A percentile compares a stretch with the other conserved stretches of the same genome.
phyloP scores from a whole-genome alignment of 164 flowering plant genomes.

The Dillenia turbinata region DNA sequence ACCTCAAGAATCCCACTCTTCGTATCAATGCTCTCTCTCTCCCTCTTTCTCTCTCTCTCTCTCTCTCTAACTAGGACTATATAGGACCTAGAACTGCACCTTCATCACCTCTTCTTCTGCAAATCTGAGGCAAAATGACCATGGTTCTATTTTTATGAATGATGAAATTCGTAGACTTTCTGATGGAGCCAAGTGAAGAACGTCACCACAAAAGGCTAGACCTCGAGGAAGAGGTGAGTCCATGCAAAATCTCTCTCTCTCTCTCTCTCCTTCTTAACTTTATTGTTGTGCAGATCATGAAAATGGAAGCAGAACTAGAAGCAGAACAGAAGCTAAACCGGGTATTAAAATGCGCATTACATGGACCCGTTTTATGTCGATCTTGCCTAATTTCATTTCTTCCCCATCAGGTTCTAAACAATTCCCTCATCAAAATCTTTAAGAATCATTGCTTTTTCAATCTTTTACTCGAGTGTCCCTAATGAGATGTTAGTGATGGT shows the following conservation, averaged over 20 bases:
- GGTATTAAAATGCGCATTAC: slow-evolving; percentile 46
- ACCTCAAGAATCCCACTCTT: too few species aligned
- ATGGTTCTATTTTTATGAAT: background rate
- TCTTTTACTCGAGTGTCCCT: too few species aligned
- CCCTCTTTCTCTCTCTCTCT: too few species aligned
- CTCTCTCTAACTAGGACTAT: too few species aligned
- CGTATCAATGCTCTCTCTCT: too few species aligned
- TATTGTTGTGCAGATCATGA: slow-evolving; percentile 40
- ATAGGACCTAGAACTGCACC: too few species aligned
- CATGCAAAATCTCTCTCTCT: background rate
- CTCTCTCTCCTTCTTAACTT: background rate
- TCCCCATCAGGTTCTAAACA: slow-evolving; percentile 47
- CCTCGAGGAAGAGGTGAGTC: slow-evolving; percentile 61
- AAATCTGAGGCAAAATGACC: too few species aligned
- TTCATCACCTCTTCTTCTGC: too few species aligned
- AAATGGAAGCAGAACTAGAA: slow-evolving; percentile 47
- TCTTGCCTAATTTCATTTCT: slow-evolving; percentile 32
- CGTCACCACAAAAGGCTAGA: slow-evolving; percentile 29
- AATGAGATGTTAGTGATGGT: too few species aligned
- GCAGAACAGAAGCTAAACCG: slow-evolving; percentile 44
- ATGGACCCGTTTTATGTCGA: slow-evolving; percentile 39
- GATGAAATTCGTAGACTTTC: slow-evolving; percentile 76
- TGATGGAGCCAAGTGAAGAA: slow-evolving; percentile 47
- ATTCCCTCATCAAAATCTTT: too few species aligned
- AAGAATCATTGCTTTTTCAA: too few species aligned